Percentiles rank a stretch among this genome's conserved stretches.
Evolutionary conservation across 331 rosid species (phyloP).

Genomic region (Rosa hybrid): DNA sequence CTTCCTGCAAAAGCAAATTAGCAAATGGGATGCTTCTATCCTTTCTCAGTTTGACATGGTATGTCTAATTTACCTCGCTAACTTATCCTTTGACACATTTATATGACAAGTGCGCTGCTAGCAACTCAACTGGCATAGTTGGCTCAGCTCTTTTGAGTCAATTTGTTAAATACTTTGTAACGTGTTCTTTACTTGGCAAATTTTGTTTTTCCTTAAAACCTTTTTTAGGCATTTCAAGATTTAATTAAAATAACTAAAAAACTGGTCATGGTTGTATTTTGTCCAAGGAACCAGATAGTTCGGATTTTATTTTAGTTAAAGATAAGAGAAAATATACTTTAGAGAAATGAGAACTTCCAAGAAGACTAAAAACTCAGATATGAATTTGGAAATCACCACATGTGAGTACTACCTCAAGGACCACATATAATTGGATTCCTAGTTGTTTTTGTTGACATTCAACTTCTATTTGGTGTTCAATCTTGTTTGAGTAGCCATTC

Average conservation of each 20-base stretch:
- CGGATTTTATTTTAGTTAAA: no score
- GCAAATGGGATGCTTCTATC: constrained; percentile 84
- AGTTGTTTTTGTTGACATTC: not conserved
- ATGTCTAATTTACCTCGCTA: constrained; percentile 1
- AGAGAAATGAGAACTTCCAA: no score
- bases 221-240: no score
- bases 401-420: no score
- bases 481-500: not conserved
- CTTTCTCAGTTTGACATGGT: constrained; percentile 70
- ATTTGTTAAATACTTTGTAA: not conserved
- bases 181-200: no score
- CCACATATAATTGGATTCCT: no score
- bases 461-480: not conserved
- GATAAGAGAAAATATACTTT: no score
- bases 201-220: not conserved
- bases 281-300: not conserved
- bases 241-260: not conserved
- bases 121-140: not conserved
- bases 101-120: not conserved
- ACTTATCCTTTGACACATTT: not conserved
- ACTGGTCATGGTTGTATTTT: no score
- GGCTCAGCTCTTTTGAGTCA: not conserved
- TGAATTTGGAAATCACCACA: no score
- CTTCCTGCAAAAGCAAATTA: constrained; percentile 68
- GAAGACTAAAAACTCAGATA: no score